Evolutionary conservation across 106 monocot genomes (phyloP).

Genomic region (Narthecium ossifragum): DNA sequence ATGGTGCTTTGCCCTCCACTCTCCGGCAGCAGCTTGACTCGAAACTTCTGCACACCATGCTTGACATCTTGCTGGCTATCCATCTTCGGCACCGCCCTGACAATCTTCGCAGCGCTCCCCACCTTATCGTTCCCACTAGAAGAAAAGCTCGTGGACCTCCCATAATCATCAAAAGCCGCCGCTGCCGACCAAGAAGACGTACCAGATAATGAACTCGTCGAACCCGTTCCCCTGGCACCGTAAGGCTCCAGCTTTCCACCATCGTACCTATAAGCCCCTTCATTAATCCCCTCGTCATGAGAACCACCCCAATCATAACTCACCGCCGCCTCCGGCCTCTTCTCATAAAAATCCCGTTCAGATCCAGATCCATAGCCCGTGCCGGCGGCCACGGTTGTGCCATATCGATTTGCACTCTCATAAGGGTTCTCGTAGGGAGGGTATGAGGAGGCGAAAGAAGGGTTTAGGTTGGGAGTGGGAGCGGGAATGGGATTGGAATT

Average conservation of each 20-base stretch:
- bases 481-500: conserved; percentile 9
- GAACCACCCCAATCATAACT: conserved; percentile 8
- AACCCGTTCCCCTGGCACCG: conserved; percentile 46
- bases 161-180: conserved; percentile 52
- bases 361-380: conserved; percentile 6
- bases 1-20: conserved; percentile 41
- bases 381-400: neutral
- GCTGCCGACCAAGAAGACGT: conserved; percentile 18
- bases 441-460: conserved; percentile 14
- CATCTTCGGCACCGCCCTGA: conserved; percentile 66
- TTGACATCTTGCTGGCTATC: conserved; percentile 62
- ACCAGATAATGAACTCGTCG: no score
- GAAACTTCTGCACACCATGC: conserved; percentile 70
- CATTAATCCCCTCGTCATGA: conserved; percentile 33
- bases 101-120: conserved; percentile 33
- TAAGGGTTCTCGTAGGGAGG: conserved; percentile 35
- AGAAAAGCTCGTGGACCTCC: conserved; percentile 39
- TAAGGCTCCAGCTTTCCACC: conserved; percentile 63
- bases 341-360: conserved; percentile 19
- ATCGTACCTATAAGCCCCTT: conserved; percentile 71
- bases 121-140: conserved; percentile 21
- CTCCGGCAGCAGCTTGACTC: conserved; percentile 76
- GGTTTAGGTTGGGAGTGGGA: neutral
- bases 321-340: conserved; percentile 2
- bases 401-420: conserved; percentile 16